Evolutionary conservation across 2,329 filamentous ascomycete genomes (phyloP).

Genomic region (Clarireedia monteithiana): DNA sequence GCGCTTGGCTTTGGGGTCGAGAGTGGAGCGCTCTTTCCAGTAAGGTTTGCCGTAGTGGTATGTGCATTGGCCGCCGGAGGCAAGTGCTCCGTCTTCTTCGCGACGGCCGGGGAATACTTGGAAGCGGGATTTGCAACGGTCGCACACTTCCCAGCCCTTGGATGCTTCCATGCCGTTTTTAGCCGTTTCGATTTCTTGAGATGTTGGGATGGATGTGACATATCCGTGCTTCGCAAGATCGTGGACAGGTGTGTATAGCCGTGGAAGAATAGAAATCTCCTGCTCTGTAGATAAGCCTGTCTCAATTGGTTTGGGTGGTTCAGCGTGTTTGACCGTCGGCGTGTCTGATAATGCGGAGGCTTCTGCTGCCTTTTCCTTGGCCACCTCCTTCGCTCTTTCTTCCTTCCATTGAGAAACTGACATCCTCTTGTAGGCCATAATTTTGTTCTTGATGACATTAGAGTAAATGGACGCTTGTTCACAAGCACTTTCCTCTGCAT

Average conservation of each 20-base stretch:
- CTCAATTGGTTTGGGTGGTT: constrained; percentile 45
- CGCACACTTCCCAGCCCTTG: constrained; percentile 78
- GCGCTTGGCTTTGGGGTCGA: constrained; percentile 46
- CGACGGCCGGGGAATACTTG: constrained; percentile 86
- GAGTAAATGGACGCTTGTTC: constrained; percentile 65
- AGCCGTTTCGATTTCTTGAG: constrained; percentile 58
- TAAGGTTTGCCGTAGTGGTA: constrained; percentile 73
- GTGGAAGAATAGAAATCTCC: constrained; percentile 57
- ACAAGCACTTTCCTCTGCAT: constrained; percentile 73
- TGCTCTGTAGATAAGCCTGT: constrained; percentile 63
- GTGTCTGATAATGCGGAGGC: constrained; percentile 28
- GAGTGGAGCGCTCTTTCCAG: constrained; percentile 41
- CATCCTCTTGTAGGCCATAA: constrained; percentile 73
- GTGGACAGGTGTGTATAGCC: constrained; percentile 56
- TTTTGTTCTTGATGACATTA: constrained; percentile 76
- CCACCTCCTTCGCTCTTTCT: constrained; percentile 43
- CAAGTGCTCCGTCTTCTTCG: constrained; percentile 65
- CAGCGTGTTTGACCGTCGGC: constrained; percentile 27
- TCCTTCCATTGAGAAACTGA: constrained; percentile 61
- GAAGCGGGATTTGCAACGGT: constrained; percentile 79
- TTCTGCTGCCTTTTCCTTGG: constrained; percentile 25
- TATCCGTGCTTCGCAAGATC: constrained; percentile 66
- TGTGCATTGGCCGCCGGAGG: constrained; percentile 68
- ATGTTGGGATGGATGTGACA: constrained; percentile 58
- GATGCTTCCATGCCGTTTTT: constrained; percentile 56